Conservation (phyloP, 371 early-diverging fungal genomes). For the Rhizopus microsporus region DNA sequence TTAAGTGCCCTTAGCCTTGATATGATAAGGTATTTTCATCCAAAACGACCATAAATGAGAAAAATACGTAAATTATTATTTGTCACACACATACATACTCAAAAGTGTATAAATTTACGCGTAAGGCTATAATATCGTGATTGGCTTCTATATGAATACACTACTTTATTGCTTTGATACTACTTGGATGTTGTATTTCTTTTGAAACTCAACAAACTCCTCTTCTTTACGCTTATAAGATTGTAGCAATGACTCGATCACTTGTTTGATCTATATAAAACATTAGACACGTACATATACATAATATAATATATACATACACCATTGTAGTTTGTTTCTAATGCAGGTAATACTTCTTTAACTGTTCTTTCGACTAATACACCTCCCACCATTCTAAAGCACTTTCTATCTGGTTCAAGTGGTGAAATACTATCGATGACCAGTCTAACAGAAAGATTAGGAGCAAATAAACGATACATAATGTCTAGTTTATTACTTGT, state of each 20-base stretch:
- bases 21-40: no score
- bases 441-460: constrained; percentile 53
- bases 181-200: constrained; percentile 78
- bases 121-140: no score
- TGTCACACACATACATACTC: no score
- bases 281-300: neutral
- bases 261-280: constrained; percentile 63
- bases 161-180: constrained; percentile 49
- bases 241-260: constrained; percentile 74
- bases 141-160: no score
- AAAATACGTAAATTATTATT: no score
- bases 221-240: constrained; percentile 89
- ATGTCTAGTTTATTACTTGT: constrained; percentile 62
- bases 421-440: constrained; percentile 92
- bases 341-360: constrained; percentile 87
- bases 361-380: constrained; percentile 93
- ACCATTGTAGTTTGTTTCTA: constrained; percentile 85
- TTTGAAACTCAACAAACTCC: constrained; percentile 84
- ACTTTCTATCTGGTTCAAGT: constrained; percentile 82
- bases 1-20: no score
- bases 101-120: no score
- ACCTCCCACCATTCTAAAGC: constrained; percentile 92
- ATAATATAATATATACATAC: constrained; percentile 47
- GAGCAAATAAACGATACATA: neutral
- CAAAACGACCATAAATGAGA: no score